Evolutionary conservation across 768 basidiomycete species (phyloP), one percentile per base, ranked within the genome.

Genomic region (Naematelia aurantialba): DNA sequence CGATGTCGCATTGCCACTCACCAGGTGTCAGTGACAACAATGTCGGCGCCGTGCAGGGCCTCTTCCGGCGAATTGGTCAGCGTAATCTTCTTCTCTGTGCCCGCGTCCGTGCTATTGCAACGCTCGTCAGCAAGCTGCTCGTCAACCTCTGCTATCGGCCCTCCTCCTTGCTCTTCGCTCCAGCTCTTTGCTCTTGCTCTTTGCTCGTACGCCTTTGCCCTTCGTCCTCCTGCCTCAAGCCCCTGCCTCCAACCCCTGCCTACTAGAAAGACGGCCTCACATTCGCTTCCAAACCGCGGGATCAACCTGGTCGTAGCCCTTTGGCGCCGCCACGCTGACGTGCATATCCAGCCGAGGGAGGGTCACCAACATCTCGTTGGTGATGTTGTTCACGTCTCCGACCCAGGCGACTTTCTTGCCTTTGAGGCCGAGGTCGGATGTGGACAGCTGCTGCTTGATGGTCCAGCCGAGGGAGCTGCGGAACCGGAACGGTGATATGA

Each of bases 21-120:
- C 91, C 94, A 99, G 3, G 96, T 99, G 76, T 99, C 96, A 1
- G 96, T 99, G 11, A 96, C 84, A 48, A 97, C 89, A n/a, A 97
- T 85, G 70, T 97, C 90, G 5, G 96, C 96, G 45, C 85, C 87
- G 2, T 85, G 76, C 5, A 97, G 89, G 0, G 96, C 96, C 73
- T 92, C 89, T 52, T 81, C 82, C 1, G 94, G 93, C 66, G 69
- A 72, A 55, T 72, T 75, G 50, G 77, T 78, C 25, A 78, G 56
- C 47, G 61, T 68, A 48, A 78, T 68, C 11, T 60, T 55, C 39
- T 59, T 47, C 17, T 71, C 63, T 14, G 68, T 68, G 5, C 71
- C 70, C 27, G 67, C 72, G 58, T 71, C 68, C 24, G 58, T 63
- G 17, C 72, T 74, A 56, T 39, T 17, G 34, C n/a, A n/a, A n/a